These are phyloP conservation scores for Phaeosphaeriaceae sp. DNA, from an alignment of 2,329 filamentous ascomycete genomes.

Conservation along the genomic window DNA sequence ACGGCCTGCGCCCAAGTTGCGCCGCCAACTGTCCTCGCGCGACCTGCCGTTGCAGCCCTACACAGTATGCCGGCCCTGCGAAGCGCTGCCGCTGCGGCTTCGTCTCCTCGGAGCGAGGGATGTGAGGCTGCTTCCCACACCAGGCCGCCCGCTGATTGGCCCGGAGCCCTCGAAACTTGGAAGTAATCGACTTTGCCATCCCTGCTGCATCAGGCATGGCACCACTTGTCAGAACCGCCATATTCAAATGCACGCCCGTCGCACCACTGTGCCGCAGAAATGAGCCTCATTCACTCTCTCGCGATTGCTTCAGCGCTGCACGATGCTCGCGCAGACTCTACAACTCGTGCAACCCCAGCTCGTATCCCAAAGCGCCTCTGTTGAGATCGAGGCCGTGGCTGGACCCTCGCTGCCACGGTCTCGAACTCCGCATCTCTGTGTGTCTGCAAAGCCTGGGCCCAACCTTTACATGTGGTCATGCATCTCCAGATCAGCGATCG, in stretches of 20 bases:
- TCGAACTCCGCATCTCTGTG: not conserved
- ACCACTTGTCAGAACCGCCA: not conserved
- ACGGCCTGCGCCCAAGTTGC: not conserved
- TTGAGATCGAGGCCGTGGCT: not conserved
- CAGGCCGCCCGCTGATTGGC: not conserved
- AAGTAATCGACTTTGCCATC: not conserved
- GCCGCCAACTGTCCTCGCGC: not conserved
- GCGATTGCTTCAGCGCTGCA: too few species aligned
- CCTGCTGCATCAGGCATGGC: not conserved
- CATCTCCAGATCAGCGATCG: not conserved
- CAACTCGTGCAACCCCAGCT: not conserved
- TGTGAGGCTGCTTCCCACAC: not conserved
- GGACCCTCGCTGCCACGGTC: not conserved
- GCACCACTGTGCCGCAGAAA: conserved; percentile 1
- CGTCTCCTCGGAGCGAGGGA: not conserved
- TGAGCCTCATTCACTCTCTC: not conserved
- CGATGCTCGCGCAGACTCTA: not conserved
- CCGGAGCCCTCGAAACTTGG: not conserved
- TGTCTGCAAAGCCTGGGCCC: not conserved
- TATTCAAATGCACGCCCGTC: not conserved
- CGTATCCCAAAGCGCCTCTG: not conserved
- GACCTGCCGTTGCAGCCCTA: not conserved
- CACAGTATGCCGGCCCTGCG: too few species aligned
- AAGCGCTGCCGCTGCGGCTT: not conserved
- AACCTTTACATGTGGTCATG: not conserved